Evolutionary conservation across 441 rosid genomes (phyloP), one percentile per base, ranked within the genome.

Genomic region (Brassica balearica): DNA sequence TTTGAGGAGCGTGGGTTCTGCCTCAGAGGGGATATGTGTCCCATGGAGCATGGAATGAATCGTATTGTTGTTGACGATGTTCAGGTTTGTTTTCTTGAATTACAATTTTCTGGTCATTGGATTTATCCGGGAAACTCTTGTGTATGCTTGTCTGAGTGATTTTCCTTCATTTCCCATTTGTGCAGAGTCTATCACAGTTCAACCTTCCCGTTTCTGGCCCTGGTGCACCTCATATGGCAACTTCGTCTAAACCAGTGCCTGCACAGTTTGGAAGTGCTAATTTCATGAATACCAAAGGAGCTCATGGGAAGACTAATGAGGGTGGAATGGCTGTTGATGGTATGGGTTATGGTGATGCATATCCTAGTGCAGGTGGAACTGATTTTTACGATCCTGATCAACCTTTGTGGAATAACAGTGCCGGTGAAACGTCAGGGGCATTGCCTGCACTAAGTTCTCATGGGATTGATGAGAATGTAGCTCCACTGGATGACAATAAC

Each of bases 1-100:
- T 96, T 96, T 87, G 99, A 96, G 86, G 98, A 96, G 83, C 98
- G 95, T 69, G 99, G 99, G 64, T 96, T 91, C 88, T 96, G 99
- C 86, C 85, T 96, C 61, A 89, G 98, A 87, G 99, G 99, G 63
- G 99, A 95, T 83, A 94, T 96, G 93, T 96, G 99, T 84, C 98
- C 97, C 3, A 93, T 96, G 99, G 99, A 96, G 92, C 99, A 96
- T 89, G 99, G 99, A 74, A 87, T 96, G 69, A 95, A 96, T 86
- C 97, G 95, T 53, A 96, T 96, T 80, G 98, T 96, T 75, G 89
- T 96, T 76, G 98, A 96, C 66, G 99, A 96, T 85, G 99, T 96
- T 73, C 98, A 94, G 98, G 99, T 96, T 81, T 82, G 79, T 71
- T 71, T 59, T 75, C 59, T 29, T 19, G 5, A 5, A 15, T n/a